Conservation (phyloP, 2,329 filamentous ascomycete species). For the Aspergillus fijiensis region DNA sequence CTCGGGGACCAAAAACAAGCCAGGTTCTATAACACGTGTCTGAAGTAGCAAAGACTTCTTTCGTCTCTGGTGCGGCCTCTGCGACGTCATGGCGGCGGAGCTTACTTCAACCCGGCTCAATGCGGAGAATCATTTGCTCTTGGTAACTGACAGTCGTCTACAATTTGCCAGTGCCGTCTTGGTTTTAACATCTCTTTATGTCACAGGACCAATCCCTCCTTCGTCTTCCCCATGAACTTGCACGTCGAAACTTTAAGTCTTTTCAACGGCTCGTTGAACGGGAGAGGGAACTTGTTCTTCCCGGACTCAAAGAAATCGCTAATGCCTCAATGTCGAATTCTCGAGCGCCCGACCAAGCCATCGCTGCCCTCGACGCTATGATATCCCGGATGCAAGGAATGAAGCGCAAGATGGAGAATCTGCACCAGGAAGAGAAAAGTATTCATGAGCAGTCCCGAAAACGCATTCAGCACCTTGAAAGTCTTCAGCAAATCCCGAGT, state of each 20-base stretch:
- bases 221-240: conserved; percentile 86
- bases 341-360: conserved; percentile 67
- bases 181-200: conserved; percentile 4
- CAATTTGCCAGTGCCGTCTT: not conserved
- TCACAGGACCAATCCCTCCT: conserved; percentile 86
- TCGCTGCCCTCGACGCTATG: conserved; percentile 80
- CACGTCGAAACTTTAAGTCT: conserved; percentile 89
- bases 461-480: conserved; percentile 75
- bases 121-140: conserved; percentile 50
- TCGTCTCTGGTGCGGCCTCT: not conserved
- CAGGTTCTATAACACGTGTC: not conserved
- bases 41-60: not conserved
- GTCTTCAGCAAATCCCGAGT: conserved; percentile 75
- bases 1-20: not conserved
- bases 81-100: conserved; percentile 41
- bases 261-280: conserved; percentile 53
- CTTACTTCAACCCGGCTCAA: conserved; percentile 50
- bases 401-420: conserved; percentile 78
- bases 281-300: conserved; percentile 48
- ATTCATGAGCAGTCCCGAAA: conserved; percentile 74
- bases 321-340: conserved; percentile 65
- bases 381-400: conserved; percentile 79
- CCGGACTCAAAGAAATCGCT: conserved; percentile 52
- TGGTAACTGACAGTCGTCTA: conserved; percentile 36
- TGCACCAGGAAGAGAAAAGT: conserved; percentile 75